Percentiles rank a stretch among this genome's conserved stretches.
phyloP scores from a whole-genome alignment of 805 yeast species.

The Aciculoconidium aculeatum region DNA sequence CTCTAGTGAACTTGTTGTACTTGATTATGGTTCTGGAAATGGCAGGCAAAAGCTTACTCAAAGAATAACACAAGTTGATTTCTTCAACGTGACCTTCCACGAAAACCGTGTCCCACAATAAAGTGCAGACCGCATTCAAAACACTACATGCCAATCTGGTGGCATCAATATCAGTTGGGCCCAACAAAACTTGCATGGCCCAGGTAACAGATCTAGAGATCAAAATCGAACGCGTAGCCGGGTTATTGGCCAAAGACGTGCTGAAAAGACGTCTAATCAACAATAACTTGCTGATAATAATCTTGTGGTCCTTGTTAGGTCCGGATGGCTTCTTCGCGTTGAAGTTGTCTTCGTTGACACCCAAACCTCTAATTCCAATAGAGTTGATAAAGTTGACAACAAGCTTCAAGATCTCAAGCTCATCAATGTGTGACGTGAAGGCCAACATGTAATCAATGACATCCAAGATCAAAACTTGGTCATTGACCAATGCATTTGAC shows the following conservation, averaged over 20 bases:
- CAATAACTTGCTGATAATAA: slow-evolving; percentile 52
- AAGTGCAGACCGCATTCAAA: slow-evolving; percentile 44
- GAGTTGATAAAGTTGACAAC: slow-evolving; percentile 45
- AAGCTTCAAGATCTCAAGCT: slow-evolving; percentile 33
- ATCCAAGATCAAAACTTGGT: slow-evolving; percentile 60
- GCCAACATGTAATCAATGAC: slow-evolving; percentile 51
- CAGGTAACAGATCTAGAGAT: slow-evolving; percentile 45
- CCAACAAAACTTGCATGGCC: slow-evolving; percentile 52
- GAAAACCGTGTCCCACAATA: slow-evolving; percentile 28
- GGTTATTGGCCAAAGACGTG: slow-evolving; percentile 26
- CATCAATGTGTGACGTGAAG: slow-evolving; percentile 34
- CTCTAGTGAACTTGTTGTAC: slow-evolving; percentile 45
- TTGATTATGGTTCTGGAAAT: slow-evolving; percentile 46
- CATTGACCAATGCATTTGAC: slow-evolving; percentile 45
- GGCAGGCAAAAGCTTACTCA: slow-evolving; percentile 50
- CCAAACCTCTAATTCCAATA: slow-evolving; percentile 53
- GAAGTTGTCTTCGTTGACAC: slow-evolving; percentile 31
- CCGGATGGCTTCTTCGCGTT: slow-evolving; percentile 13
- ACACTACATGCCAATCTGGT: slow-evolving; percentile 60
- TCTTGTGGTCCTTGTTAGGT: slow-evolving; percentile 48
- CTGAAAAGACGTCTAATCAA: slow-evolving; percentile 52
- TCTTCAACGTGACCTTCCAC: slow-evolving; percentile 22
- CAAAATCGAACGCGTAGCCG: slow-evolving; percentile 30
- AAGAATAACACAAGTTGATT: slow-evolving; percentile 38
- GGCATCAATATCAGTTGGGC: slow-evolving; percentile 51